Percentiles rank a stretch among this genome's conserved stretches.
These are phyloP conservation scores for Aureoboletus auriporus DNA, from an alignment of 768 basidiomycete species.

Conservation along the genomic window DNA sequence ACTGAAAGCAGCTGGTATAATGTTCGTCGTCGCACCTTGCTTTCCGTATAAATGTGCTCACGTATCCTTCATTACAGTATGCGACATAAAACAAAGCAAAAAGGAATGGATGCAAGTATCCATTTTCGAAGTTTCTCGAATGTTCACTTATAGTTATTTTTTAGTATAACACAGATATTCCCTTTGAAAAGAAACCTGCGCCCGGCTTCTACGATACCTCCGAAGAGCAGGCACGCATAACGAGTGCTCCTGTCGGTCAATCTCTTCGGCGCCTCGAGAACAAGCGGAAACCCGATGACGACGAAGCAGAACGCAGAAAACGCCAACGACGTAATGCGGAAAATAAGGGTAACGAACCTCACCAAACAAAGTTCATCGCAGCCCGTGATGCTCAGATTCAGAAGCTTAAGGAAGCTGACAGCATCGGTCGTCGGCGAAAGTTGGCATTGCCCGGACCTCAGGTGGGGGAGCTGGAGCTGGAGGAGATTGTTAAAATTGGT, in stretches of 20 bases:
- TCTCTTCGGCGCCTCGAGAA: constrained; percentile 89
- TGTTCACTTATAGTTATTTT: constrained; percentile 1
- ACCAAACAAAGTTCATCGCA: constrained; percentile 94
- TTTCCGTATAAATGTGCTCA: constrained; percentile 1
- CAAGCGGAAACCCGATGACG: constrained; percentile 91
- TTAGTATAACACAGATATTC: constrained; percentile 97
- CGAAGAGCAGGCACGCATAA: constrained; percentile 85
- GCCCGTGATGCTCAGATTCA: constrained; percentile 97
- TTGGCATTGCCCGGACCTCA: constrained; percentile 84
- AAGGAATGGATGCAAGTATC: constrained; percentile 88
- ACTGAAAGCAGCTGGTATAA: constrained; percentile 96
- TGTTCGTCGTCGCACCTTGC: constrained; percentile 46
- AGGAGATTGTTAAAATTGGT: constrained; percentile 98
- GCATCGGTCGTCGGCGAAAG: constrained; percentile 83
- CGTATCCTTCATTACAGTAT: constrained; percentile 45
- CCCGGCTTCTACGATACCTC: constrained; percentile 96
- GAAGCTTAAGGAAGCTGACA: constrained; percentile 95
- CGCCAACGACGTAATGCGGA: constrained; percentile 64
- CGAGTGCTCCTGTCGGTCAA: constrained; percentile 88
- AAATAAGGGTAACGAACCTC: constrained; percentile 64
- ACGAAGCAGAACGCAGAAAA: constrained; percentile 91
- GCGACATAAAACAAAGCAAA: constrained; percentile 92
- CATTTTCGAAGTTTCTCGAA: background rate
- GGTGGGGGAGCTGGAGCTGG: constrained; percentile 90
- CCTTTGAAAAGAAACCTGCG: constrained; percentile 95